Evolutionary conservation across 2,329 filamentous ascomycete genomes (phyloP), one percentile per base, ranked within the genome.

Genomic region (Fusarium pseudonygamai): DNA sequence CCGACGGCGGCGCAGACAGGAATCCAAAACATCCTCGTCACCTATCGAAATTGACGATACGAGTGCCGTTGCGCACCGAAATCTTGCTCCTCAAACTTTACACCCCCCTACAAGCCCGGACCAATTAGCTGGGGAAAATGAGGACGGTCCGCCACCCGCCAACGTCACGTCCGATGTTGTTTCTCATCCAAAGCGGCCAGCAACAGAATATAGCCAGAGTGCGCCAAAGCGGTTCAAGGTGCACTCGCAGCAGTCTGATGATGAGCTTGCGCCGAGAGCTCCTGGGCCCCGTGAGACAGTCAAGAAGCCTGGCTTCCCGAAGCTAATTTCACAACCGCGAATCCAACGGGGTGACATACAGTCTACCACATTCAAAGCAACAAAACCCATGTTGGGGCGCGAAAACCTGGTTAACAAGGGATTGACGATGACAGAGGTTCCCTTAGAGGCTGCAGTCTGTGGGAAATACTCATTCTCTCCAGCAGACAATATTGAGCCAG

Each of bases 301-400:
- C 18, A 74, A 74, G 36, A 72, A 58, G 28, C 6, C 60, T 47
- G 74, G 73, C 42, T 75, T 73, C 32, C 64, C 73, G 24, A 57
- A 53, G 8, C 36, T 75, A 14, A 26, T 59, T 15, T 61, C 63
- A 16, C 63, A 64, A n/a, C 43, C 46, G 30, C 37, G 43, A 20
- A 20, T 46, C 34, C 60, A 69, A 34, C 74, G 79, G 55, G 78
- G 75, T 36, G 80, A 82, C 43, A 80, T 82, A 20, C 61, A 58
- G 28, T 65, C 28, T 13, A 81, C 80, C 13, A 32, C 49, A 15
- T 79, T 78, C 37, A 32, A 32, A 24, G 11, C 49, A 16, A 7
- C 49, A 26, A 50, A 55, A 16, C 28, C 60, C 15, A 30, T 53
- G 6, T 14, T 22, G 30, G 39, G 50, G 36, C 39, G 53, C 14